A percentile compares a stretch with the other conserved stretches of the same genome.
phyloP scores from a whole-genome alignment of 75 land plant species.

The Gnetum montanum region DNA sequence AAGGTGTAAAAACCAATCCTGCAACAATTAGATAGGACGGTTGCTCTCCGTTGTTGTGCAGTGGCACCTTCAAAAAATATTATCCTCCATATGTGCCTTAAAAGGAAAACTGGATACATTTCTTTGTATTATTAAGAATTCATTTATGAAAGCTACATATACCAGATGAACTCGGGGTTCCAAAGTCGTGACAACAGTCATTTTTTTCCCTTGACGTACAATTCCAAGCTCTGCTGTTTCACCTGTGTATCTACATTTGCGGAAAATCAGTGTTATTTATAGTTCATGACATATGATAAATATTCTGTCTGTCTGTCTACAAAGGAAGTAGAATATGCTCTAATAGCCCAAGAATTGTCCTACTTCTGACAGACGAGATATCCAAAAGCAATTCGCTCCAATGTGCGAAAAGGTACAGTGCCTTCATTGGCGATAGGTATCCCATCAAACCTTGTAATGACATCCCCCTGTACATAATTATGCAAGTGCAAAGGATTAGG shows the following conservation, averaged over 20 bases:
- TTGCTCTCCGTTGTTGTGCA: slow-evolving; percentile 72
- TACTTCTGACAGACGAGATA: slow-evolving; percentile 96
- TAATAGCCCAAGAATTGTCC: too few relatives aligned
- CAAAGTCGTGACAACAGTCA: slow-evolving; percentile 52
- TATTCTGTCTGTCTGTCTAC: too few relatives aligned
- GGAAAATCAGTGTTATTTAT: slow-evolving; percentile 8
- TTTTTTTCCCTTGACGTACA: slow-evolving; percentile 52
- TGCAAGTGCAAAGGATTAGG: too few relatives aligned
- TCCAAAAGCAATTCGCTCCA: slow-evolving; percentile 92
- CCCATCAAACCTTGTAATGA: slow-evolving; percentile 88
- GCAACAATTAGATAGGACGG: slow-evolving; percentile 92
- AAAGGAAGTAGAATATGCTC: too few relatives aligned
- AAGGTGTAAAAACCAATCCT: slow-evolving; percentile 88
- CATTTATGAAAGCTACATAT: neutral
- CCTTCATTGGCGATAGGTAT: slow-evolving; percentile 86
- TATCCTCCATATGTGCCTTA: neutral
- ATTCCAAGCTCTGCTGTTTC: slow-evolving; percentile 79
- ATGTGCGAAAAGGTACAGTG: slow-evolving; percentile 85
- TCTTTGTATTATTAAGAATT: too few relatives aligned
- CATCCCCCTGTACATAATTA: slow-evolving; percentile 81
- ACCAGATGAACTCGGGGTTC: slow-evolving; percentile 79
- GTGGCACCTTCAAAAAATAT: slow-evolving; percentile 70
- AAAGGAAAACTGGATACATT: neutral
- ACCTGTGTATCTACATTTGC: slow-evolving; percentile 64
- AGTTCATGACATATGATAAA: neutral